Percentiles rank a stretch among this genome's conserved stretches.
Evolutionary conservation across 345 rosid species (phyloP).

Genomic region (Mangifera indica): DNA sequence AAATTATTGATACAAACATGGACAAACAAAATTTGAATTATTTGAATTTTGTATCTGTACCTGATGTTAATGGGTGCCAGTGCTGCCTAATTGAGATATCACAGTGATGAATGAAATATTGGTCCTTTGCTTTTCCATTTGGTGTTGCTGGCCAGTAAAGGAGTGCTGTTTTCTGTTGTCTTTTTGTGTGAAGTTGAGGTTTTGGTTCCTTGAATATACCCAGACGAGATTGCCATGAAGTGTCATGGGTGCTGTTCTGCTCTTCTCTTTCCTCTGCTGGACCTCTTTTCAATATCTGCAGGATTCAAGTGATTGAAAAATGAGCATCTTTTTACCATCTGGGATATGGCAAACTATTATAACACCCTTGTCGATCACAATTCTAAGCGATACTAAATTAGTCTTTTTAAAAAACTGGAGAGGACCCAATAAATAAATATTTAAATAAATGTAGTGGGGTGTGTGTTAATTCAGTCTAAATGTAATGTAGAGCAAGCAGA

Average conservation of each 20-base stretch:
- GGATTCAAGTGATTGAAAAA: too few species aligned
- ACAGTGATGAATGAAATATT: too few species aligned
- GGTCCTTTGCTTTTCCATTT: background rate
- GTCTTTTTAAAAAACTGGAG: too few species aligned
- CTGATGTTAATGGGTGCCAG: too few species aligned
- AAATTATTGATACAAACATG: background rate
- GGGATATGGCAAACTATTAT: too few species aligned
- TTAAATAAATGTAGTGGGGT: too few species aligned
- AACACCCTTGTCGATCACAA: too few species aligned
- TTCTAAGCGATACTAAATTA: too few species aligned
- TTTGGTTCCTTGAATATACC: background rate
- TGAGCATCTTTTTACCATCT: background rate
- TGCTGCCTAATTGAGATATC: too few species aligned
- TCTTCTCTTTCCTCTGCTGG: background rate
- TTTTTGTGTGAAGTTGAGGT: background rate
- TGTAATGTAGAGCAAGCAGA: too few species aligned
- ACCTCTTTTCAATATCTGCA: background rate
- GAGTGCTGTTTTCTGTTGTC: background rate
- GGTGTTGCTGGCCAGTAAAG: background rate
- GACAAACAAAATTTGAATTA: background rate
- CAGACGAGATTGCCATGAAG: background rate
- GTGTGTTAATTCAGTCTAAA: too few species aligned
- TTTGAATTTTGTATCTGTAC: background rate
- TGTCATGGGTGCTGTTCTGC: background rate
- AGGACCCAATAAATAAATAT: too few species aligned